These are phyloP conservation scores for Fusarium sororula DNA, from an alignment of 2,329 filamentous ascomycete species.

Conservation along the genomic window DNA sequence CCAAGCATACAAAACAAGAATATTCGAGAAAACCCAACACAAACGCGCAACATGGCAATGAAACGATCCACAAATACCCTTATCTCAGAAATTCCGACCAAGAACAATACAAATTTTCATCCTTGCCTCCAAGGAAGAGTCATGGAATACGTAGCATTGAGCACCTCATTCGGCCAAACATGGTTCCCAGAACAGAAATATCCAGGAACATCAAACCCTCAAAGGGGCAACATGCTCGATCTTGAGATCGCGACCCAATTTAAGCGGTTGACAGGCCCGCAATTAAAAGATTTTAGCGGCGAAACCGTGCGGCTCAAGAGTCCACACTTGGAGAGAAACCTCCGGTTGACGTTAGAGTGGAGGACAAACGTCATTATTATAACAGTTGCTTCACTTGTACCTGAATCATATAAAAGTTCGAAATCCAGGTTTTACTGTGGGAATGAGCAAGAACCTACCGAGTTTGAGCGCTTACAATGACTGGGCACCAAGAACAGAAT, in stretches of 20 bases:
- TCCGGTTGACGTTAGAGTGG: slow-evolving; percentile 14
- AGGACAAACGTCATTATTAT: slow-evolving; percentile 18
- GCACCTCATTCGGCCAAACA: neutral
- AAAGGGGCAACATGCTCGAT: neutral
- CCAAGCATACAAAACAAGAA: neutral
- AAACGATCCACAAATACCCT: neutral
- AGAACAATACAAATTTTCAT: neutral
- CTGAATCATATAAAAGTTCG: neutral
- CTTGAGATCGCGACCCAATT: neutral
- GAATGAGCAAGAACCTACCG: neutral
- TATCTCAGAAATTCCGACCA: neutral
- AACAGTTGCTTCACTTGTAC: neutral
- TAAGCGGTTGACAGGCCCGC: slow-evolving; percentile 1
- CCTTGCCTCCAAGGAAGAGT: neutral
- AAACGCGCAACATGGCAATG: neutral
- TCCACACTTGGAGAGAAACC: slow-evolving; percentile 18
- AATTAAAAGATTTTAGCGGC: neutral
- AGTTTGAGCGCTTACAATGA: neutral
- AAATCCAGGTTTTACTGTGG: neutral
- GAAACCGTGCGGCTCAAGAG: neutral
- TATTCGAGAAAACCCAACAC: neutral
- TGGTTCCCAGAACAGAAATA: neutral
- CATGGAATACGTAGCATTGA: neutral
- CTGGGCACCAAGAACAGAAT: neutral
- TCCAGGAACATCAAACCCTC: neutral